Percentiles rank a stretch among this genome's conserved stretches.
Conservation (phyloP, 192 early-diverging fungal species). For the Backusella mclennaniae region DNA sequence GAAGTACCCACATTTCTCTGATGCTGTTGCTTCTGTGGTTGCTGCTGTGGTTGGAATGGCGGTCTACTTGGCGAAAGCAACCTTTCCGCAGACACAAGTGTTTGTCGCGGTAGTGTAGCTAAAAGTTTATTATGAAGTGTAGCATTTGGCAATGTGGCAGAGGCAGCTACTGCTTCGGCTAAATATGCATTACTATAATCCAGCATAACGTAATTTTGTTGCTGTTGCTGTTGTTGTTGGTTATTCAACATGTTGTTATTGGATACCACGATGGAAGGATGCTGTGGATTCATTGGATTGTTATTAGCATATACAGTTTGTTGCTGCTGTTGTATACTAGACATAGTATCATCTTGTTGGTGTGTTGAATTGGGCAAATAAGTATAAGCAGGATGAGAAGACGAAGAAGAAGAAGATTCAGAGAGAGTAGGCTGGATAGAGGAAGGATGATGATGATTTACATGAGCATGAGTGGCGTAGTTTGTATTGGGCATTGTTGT, state of each 20-base stretch:
- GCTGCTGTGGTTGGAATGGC: neutral
- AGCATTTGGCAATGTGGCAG: conserved; percentile 15
- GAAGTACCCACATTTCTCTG: neutral
- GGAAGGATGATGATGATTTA: neutral
- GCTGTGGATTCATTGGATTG: neutral
- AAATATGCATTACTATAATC: neutral
- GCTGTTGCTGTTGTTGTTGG: neutral
- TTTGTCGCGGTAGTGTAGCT: conserved; percentile 18
- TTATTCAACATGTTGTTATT: neutral
- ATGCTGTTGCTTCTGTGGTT: neutral
- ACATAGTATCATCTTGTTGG: neutral
- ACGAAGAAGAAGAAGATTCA: neutral
- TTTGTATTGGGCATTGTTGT: conserved; percentile 1
- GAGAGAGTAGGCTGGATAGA: neutral
- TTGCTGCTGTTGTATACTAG: neutral
- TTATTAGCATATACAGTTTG: neutral
- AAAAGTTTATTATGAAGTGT: conserved; percentile 25
- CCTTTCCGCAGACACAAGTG: conserved; percentile 16
- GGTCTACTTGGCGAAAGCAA: conserved; percentile 4
- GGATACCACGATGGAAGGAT: neutral
- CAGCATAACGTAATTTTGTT: neutral
- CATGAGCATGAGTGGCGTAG: neutral
- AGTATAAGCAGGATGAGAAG: neutral
- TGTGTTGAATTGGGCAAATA: neutral
- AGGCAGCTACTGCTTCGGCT: neutral